These are phyloP conservation scores for Calocybe gambosa DNA, from an alignment of 1,284 basidiomycete genomes.

Conservation along the genomic window DNA sequence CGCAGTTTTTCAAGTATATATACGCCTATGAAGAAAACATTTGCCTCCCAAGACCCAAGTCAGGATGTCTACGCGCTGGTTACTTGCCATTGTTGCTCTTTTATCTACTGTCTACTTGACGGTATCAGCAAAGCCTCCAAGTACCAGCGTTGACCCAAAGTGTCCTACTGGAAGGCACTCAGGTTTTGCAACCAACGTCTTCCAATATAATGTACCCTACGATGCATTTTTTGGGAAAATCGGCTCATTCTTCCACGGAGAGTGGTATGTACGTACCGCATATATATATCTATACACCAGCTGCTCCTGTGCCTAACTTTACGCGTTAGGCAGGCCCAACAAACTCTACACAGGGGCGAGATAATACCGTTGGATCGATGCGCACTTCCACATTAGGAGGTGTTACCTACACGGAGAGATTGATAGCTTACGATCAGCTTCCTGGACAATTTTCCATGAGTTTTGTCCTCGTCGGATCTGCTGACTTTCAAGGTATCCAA, in stretches of 20 bases:
- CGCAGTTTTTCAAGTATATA: background rate
- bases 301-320: background rate
- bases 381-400: slow-evolving; percentile 4
- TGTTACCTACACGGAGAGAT: slow-evolving; percentile 9
- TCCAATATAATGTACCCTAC: slow-evolving; percentile 8
- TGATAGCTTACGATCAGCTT: slow-evolving; percentile 9
- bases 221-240: background rate
- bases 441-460: slow-evolving; percentile 7
- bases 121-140: background rate
- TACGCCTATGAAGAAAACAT: background rate
- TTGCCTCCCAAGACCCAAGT: background rate
- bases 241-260: slow-evolving; percentile 4
- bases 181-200: slow-evolving; percentile 6
- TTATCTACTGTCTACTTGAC: background rate
- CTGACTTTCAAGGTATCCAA: slow-evolving; percentile 1
- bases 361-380: slow-evolving; percentile 14
- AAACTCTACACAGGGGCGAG: slow-evolving; percentile 10
- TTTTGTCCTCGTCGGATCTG: slow-evolving; percentile 5
- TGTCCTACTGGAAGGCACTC: slow-evolving; percentile 1
- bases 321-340: slow-evolving; percentile 7
- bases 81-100: background rate
- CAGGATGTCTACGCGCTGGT: background rate
- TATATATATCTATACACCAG: background rate
- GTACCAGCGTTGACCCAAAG: slow-evolving; percentile 3
- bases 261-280: slow-evolving; percentile 9